Conservation (phyloP, 371 early-diverging fungal genomes). For the Rhizopus delemar region DNA sequence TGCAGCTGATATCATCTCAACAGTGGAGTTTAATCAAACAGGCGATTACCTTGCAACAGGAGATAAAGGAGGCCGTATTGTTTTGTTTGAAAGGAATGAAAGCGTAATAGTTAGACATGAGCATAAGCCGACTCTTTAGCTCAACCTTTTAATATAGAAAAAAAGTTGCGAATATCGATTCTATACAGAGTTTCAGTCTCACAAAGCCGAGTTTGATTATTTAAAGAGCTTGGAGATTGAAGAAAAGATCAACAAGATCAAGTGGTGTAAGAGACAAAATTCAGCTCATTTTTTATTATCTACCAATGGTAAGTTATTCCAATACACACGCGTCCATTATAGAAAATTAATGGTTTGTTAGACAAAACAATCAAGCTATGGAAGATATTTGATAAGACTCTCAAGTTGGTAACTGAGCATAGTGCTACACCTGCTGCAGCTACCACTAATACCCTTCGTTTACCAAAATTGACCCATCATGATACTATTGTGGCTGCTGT, state of each 20-base stretch:
- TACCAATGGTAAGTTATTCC: constrained; percentile 80
- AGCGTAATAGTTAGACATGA: constrained; percentile 59
- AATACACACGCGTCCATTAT: not conserved
- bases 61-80: constrained; percentile 96
- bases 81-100: constrained; percentile 95
- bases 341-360: constrained; percentile 25
- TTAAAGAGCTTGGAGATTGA: constrained; percentile 98
- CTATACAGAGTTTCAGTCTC: constrained; percentile 98
- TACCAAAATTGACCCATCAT: constrained; percentile 89
- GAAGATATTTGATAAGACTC: constrained; percentile 96
- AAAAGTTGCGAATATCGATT: constrained; percentile 99
- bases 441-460: constrained; percentile 50
- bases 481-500: constrained; percentile 95
- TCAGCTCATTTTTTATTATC: constrained; percentile 95
- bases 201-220: constrained; percentile 99
- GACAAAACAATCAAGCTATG: constrained; percentile 99
- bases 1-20: constrained; percentile 96
- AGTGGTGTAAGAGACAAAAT: constrained; percentile 94
- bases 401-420: constrained; percentile 90
- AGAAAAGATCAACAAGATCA: constrained; percentile 99
- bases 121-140: not conserved
- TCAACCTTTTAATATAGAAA: constrained; percentile 64
- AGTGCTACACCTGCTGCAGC: constrained; percentile 60
- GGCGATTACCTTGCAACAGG: constrained; percentile 97
- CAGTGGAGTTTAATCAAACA: constrained; percentile 96